Evolutionary conservation across 768 basidiomycete species (phyloP), one percentile per base, ranked within the genome.

Genomic region (Leccinum fibrillosum): DNA sequence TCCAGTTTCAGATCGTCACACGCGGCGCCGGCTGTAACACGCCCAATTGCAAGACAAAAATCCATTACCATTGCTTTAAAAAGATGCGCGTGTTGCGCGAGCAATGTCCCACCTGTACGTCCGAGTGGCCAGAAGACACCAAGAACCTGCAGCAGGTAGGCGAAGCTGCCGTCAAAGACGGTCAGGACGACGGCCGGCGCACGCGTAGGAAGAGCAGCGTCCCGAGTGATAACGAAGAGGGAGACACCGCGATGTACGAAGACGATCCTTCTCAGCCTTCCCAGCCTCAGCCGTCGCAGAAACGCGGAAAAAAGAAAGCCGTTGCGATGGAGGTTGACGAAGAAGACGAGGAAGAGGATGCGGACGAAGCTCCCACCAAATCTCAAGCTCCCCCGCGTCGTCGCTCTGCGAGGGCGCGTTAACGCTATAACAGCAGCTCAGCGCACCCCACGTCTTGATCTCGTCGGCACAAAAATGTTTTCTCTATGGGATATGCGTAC

Each of bases 31-130:
- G 81, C 7, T 93, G 91, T 67, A 74, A 69, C 48, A 83, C 77
- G 2, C 66, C 76, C 1, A 84, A 85, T 53, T 94, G 91, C 77
- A 78, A 83, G 65, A 75, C 77, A 12, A 79, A 79, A 28, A 69
- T 92, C 69, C 92, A 92, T 66, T 70, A 70, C 47, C 83, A 86
- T 56, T 91, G 90, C 62, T 87, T 84, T 70, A 72, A 67, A 35
- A 79, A 68, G 53, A 86, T 79, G 66, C 79, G 79, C 32, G 72
- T 76, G 74, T 30, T 26, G 26, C 72, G 74, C 39, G 62, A 62
- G 23, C 71, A 67, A 13, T 92, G 90, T 61, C 83, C 89, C 5
- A 63, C 77, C 7, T 92, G 88, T 72, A 68, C 61, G 3, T 69
- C 62, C 39, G 79, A 81, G 50, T 94, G 90, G 91, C 82, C 86